Evolutionary conservation across 2,329 filamentous ascomycete genomes (phyloP), one percentile per base, ranked within the genome.

Genomic region (Cladosporium cucumerinum): DNA sequence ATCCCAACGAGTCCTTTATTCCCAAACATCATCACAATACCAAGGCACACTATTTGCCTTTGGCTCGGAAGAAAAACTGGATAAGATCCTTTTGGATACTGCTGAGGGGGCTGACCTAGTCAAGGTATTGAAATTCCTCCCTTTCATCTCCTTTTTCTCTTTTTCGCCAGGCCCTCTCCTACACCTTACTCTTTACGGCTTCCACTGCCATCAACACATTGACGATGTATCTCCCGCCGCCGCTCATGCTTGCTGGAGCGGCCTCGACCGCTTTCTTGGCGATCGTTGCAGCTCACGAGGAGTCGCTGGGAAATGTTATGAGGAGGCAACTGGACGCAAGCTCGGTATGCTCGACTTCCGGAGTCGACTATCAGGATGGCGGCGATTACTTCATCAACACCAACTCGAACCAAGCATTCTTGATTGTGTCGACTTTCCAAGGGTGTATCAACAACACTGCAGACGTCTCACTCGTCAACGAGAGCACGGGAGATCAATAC

Each of bases 331-430:
- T 61, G 58, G 34, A 61, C n/a, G 25, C 58, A 10, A 52, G 34
- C 49, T 54, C 60, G 14, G 51, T 55, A 11, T 46, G 39, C 39
- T 46, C 39, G 39, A 57, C 71, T 10, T 76, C 68, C 59, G 74
- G 74, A 54, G 68, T 75, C n/a, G 80, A 82, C 67, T 82, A 79
- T 63, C 70, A 79, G 54, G 75, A 79, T 67, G 78, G 77, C 49
- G 76, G 75, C 2, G 66, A 70, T 23, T 82, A 82, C 70, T 82
- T 81, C 69, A 80, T 82, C 69, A 80, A 82, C 68, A 74, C 75
- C 14, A 69, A 73, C 16, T 80, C 78, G 0, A 72, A 70, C 5
- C 78, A 78, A 1, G 68, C 69, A 12, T 82, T 82, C 67, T 79
- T 78, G 16, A 77, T 77, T 23, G 78, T 80, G 5, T 78, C 77